Conservation (phyloP, 1,284 basidiomycete genomes). For the Pulveroboletus sp. region DNA sequence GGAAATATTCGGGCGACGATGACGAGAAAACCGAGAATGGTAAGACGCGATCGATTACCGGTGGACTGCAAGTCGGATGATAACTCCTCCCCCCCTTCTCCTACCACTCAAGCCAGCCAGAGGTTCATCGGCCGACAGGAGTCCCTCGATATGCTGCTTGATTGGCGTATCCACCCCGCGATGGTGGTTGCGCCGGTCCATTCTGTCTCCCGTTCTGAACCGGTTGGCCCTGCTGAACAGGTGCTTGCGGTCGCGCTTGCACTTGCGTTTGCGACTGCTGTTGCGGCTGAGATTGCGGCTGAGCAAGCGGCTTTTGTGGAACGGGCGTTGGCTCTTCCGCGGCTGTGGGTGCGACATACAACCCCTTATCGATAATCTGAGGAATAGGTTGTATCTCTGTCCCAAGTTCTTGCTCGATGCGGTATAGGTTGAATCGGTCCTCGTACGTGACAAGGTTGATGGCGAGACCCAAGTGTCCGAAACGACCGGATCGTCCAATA, state of each 20-base stretch:
- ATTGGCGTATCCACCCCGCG: slow-evolving; percentile 26
- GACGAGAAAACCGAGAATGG: slow-evolving; percentile 21
- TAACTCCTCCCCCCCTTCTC: background rate
- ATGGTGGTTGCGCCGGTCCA: slow-evolving; percentile 21
- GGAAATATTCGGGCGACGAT: slow-evolving; percentile 17
- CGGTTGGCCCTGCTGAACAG: slow-evolving; percentile 24
- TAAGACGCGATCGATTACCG: slow-evolving; percentile 15
- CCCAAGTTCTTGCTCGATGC: slow-evolving; percentile 97
- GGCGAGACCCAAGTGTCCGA: slow-evolving; percentile 95
- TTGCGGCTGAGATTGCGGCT: slow-evolving; percentile 35
- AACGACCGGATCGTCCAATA: slow-evolving; percentile 96
- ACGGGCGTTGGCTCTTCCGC: slow-evolving; percentile 49
- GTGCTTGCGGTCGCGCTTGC: slow-evolving; percentile 28
- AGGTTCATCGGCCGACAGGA: slow-evolving; percentile 32
- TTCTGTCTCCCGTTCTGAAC: slow-evolving; percentile 35
- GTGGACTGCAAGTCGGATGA: slow-evolving; percentile 17
- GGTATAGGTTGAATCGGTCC: slow-evolving; percentile 96
- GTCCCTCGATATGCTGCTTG: slow-evolving; percentile 32
- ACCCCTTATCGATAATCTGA: slow-evolving; percentile 85
- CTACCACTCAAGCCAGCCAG: background rate
- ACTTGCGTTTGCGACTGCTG: slow-evolving; percentile 29
- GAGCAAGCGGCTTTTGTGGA: slow-evolving; percentile 40
- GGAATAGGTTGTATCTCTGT: slow-evolving; percentile 98
- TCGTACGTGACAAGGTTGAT: slow-evolving; percentile 97
- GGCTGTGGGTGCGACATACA: slow-evolving; percentile 81